Conservation (phyloP, 306 rosid species). For the Casuarina cunninghamiana region DNA sequence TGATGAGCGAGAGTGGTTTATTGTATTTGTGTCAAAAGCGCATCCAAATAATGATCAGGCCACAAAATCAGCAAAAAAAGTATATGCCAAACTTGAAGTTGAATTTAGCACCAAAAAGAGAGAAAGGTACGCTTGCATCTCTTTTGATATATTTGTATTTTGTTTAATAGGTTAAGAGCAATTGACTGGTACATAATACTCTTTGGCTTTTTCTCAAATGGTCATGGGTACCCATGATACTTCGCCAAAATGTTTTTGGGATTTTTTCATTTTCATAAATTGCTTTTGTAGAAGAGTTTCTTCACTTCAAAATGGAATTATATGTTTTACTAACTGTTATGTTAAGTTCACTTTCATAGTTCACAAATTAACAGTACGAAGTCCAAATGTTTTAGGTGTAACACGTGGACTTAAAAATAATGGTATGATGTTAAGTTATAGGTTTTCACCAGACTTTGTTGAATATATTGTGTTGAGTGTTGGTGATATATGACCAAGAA, state of each 20-base stretch:
- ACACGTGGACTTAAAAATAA: neutral
- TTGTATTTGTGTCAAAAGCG: constrained; percentile 90
- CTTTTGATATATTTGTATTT: constrained; percentile 1
- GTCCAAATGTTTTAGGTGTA: neutral
- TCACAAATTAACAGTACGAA: neutral
- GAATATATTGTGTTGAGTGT: neutral
- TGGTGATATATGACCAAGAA: neutral
- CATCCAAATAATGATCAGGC: constrained; percentile 88
- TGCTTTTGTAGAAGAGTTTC: neutral
- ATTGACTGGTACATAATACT: neutral
- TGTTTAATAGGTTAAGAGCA: constrained; percentile 9
- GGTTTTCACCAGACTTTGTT: neutral
- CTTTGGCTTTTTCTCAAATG: neutral
- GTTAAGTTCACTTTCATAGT: neutral
- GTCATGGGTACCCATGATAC: neutral
- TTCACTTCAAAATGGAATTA: neutral
- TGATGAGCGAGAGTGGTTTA: constrained; percentile 98
- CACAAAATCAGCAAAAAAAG: constrained; percentile 79
- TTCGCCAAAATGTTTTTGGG: neutral
- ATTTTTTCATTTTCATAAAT: neutral
- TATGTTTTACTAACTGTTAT: neutral
- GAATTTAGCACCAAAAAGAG: constrained; percentile 92
- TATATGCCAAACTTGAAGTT: constrained; percentile 90
- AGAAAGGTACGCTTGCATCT: constrained; percentile 69
- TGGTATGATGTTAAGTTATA: too few relatives aligned